Evolutionary conservation across 2,329 filamentous ascomycete species (phyloP), one percentile per base, ranked within the genome.

Genomic region (Fusarium acutatum): DNA sequence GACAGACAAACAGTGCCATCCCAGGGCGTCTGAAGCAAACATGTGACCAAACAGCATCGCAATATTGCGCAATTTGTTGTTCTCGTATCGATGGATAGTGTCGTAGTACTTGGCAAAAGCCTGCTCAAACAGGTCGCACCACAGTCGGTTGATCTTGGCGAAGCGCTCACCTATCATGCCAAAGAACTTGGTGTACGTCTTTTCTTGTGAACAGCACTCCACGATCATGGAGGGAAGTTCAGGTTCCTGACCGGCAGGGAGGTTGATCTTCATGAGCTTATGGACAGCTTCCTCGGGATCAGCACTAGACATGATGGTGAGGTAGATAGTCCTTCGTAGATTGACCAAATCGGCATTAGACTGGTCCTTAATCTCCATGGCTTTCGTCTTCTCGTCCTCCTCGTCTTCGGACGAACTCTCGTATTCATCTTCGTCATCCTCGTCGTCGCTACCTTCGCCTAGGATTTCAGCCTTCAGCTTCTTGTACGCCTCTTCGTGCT

Each of bases 111-210:
- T 95, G 69, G 89, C 89, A 81, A 99, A 99, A 28, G 92, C 90
- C 74, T 94, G 90, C 82, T 98, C 95, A 74, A 98, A 98, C 11
- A 98, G 88, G 72, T 97, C 94, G 34, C 91, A 93, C 96, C 96
- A 99, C 57, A 98, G 88, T 28, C 96, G 91, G 83, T 98, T 98
- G 79, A 99, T 91, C 83, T 97, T 98, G 79, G 95, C 94, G 83
- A 99, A 97, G 30, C 96, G 90, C 84, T 99, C 96, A 37, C 94
- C 96, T 63, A 98, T 95, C 73, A 97, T 85, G 18, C 96, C 96
- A 79, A 97, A 98, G 84, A 98, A 99, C 82, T 98, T 98, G 70
- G 95, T 95, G 83, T 97, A 99, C 3, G 96, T 98, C 77, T 95
- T 94, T 82, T 98, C 95, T 83, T 99, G 96, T 34, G 94, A 96